Base-by-base conservation (phyloP, 139 green algal genomes). In the Zygnema cylindricum region DNA sequence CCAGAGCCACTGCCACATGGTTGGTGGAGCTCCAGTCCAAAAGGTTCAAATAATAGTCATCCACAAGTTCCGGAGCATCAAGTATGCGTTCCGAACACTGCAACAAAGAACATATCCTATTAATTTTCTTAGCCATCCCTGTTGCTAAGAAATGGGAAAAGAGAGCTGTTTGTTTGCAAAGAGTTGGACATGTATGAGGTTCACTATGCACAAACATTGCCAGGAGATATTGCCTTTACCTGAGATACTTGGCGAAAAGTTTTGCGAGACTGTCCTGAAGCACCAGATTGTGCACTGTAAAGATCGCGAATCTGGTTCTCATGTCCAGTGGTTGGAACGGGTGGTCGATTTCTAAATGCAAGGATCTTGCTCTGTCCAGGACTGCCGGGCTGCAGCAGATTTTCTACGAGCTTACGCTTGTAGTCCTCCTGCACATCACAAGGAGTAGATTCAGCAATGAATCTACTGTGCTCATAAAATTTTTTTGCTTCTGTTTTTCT, bases 31-130 rank as follows among this genome's bases (percentile, higher is more conserved):
- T 93, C 97, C 97, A 99, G 93, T 98, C 96, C 23, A 99, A 90
- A 32, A 99, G 93, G 94, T 99, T 99, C 49, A 99, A 96, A 93
- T 99, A 99, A 91, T 98, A 99, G 92, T 99, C 97, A 82, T 99
- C 96, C 36, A 98, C 83, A 0, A 99, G 94, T 77, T 98, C 97
- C 25, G 97, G 97, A 23, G 97, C 97, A 82, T 99, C 96, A 76
- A 99, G 92, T 84, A 99, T 98, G 73, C 96, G 94, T 82, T 98
- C 96, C 11, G 97, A 96, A 22, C 94, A 95, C 40, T 93, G 89
- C 11, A 96, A 77, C 1, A 83, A 43, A 75, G 76, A n/a, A 33
- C 49, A 63, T 16, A n/a, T n/a, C n/a, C n/a, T n/a, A n/a, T n/a
- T n/a, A n/a, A n/a, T n/a, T n/a, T n/a, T n/a, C n/a, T n/a, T n/a